phyloP scores from a whole-genome alignment of 805 yeast genomes.

The Metschnikowia dekortorum region DNA sequence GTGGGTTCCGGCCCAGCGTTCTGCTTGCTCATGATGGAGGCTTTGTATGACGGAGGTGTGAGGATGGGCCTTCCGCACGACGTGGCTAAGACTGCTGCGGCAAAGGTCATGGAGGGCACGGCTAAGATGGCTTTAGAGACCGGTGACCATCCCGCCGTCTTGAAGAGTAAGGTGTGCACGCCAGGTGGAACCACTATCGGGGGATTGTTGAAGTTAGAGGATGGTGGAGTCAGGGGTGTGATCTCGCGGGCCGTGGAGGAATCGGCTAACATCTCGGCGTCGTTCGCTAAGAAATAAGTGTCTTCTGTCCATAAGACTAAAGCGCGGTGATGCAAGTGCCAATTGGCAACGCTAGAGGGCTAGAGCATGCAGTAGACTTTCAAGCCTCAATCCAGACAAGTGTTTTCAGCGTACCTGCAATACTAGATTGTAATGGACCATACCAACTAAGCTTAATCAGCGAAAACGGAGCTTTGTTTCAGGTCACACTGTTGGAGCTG shows the following conservation, averaged over 20 bases:
- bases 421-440: too few relatives aligned
- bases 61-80: conserved; percentile 89
- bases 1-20: conserved; percentile 98
- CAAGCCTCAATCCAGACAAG: too few relatives aligned
- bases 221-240: conserved; percentile 80
- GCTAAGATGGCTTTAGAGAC: conserved; percentile 82
- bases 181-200: conserved; percentile 99
- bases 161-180: conserved; percentile 86
- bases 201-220: conserved; percentile 90
- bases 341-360: neutral
- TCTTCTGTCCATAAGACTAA: neutral
- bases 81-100: conserved; percentile 79
- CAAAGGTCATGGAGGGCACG: conserved; percentile 91
- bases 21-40: conserved; percentile 81
- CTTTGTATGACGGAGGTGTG: conserved; percentile 90
- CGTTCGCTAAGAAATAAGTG: conserved; percentile 35
- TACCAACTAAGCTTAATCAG: too few relatives aligned
- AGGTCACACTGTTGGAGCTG: too few relatives aligned
- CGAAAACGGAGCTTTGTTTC: too few relatives aligned
- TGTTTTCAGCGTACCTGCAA: too few relatives aligned
- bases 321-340: neutral
- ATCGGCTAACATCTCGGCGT: conserved; percentile 77
- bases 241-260: conserved; percentile 87
- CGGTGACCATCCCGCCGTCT: conserved; percentile 82
- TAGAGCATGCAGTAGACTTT: too few relatives aligned